Evolutionary conservation across 352 stramenopile genomes (phyloP).

Genomic region (Phytophthora parvispora): DNA sequence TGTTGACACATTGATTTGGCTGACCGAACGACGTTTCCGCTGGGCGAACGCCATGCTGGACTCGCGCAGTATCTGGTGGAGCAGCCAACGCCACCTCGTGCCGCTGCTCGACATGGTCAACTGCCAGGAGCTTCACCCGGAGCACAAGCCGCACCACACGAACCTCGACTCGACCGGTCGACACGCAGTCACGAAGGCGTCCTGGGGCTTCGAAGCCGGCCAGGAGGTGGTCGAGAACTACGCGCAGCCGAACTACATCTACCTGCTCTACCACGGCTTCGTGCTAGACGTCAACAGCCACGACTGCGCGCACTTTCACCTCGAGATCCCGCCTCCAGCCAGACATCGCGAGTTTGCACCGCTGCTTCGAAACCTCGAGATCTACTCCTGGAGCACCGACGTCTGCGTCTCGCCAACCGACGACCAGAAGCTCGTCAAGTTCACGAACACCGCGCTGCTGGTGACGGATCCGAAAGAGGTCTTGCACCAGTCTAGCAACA

Average conservation of each 20-base stretch:
- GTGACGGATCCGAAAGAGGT: conserved; percentile 24
- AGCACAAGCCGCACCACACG: conserved; percentile 68
- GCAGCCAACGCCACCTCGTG: conserved; percentile 89
- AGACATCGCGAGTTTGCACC: conserved; percentile 23
- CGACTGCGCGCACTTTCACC: conserved; percentile 84
- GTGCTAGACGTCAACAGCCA: conserved; percentile 80
- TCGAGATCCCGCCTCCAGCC: conserved; percentile 39
- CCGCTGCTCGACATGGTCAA: conserved; percentile 97
- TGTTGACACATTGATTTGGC: conserved; percentile 36
- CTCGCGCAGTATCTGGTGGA: conserved; percentile 96
- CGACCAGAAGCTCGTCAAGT: conserved; percentile 12
- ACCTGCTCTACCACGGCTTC: conserved; percentile 95
- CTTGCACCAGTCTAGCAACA: conserved; percentile 1
- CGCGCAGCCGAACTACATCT: conserved; percentile 95
- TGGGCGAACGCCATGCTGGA: conserved; percentile 93
- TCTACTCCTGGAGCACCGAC: conserved; percentile 51
- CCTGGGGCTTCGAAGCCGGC: conserved; percentile 66
- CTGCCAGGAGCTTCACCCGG: conserved; percentile 60
- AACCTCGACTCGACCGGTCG: conserved; percentile 31
- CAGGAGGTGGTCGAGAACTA: conserved; percentile 95
- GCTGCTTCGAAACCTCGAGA: conserved; percentile 26
- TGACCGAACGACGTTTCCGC: conserved; percentile 70
- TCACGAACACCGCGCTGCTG: conserved; percentile 38
- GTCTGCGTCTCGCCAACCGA: conserved; percentile 37
- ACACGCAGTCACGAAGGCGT: conserved; percentile 78